Evolutionary conservation across 2,329 filamentous ascomycete species (phyloP).

Genomic region (Biscogniauxia sp.): DNA sequence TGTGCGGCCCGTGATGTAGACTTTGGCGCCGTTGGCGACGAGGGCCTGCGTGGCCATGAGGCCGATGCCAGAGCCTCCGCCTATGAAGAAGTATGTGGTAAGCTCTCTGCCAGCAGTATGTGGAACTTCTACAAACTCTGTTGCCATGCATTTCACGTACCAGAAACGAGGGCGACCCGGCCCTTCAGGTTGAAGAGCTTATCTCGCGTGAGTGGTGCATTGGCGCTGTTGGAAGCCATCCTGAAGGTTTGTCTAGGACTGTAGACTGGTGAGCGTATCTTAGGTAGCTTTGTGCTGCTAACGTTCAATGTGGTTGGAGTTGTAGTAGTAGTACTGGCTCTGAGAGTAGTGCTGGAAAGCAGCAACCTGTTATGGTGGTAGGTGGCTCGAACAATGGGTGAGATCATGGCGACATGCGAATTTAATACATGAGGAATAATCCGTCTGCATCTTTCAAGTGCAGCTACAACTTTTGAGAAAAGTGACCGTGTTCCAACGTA

Average conservation of each 20-base stretch:
- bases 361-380: slow-evolving; percentile 16
- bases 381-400: slow-evolving; percentile 12
- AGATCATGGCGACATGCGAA: slow-evolving; percentile 25
- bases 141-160: slow-evolving; percentile 22
- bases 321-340: slow-evolving; percentile 4
- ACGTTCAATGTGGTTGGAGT: slow-evolving; percentile 2
- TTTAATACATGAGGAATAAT: slow-evolving; percentile 9
- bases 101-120: background rate
- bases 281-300: background rate
- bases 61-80: slow-evolving; percentile 62
- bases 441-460: slow-evolving; percentile 12
- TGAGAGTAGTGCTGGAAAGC: slow-evolving; percentile 8
- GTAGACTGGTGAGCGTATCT: background rate
- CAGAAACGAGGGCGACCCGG: slow-evolving; percentile 46
- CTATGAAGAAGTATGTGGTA: slow-evolving; percentile 21
- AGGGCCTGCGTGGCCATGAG: slow-evolving; percentile 68
- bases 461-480: background rate
- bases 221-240: slow-evolving; percentile 28
- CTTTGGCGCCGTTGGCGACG: slow-evolving; percentile 64
- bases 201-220: slow-evolving; percentile 34
- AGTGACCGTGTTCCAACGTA: background rate
- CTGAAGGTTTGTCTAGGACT: slow-evolving; percentile 12
- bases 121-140: background rate
- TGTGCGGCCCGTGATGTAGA: slow-evolving; percentile 68
- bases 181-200: slow-evolving; percentile 42